Evolutionary conservation across 2,329 filamentous ascomycete genomes (phyloP).

Genomic region (Neoascochyta sp.): DNA sequence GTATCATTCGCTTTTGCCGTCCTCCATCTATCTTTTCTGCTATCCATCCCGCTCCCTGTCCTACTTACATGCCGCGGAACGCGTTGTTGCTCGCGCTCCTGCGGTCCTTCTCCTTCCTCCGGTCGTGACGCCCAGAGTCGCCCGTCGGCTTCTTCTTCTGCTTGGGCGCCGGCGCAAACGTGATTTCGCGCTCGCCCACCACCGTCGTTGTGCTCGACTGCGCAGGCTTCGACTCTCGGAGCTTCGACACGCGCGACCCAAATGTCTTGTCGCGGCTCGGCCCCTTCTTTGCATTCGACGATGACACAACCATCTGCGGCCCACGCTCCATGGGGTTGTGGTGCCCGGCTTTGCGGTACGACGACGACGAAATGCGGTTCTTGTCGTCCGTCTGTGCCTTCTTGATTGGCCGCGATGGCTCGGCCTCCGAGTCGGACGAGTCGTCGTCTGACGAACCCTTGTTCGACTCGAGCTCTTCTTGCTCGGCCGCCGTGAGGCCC

Average conservation of each 20-base stretch:
- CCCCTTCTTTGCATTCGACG: constrained; percentile 39
- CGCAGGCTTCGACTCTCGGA: constrained; percentile 27
- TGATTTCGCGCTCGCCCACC: constrained; percentile 60
- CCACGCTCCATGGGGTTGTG: constrained; percentile 30
- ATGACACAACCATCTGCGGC: constrained; percentile 54
- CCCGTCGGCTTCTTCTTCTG: constrained; percentile 35
- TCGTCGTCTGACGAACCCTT: constrained; percentile 33
- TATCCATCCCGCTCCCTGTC: neutral
- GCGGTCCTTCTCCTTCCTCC: constrained; percentile 52
- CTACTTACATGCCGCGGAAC: constrained; percentile 60
- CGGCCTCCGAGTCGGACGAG: constrained; percentile 29
- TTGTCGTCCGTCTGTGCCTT: constrained; percentile 32
- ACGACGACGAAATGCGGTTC: constrained; percentile 59
- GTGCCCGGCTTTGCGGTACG: constrained; percentile 58
- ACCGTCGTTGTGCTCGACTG: constrained; percentile 27
- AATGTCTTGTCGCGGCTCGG: constrained; percentile 54
- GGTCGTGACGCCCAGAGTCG: constrained; percentile 27
- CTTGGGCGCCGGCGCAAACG: constrained; percentile 64
- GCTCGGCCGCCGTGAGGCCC: constrained; percentile 57
- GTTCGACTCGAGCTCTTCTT: constrained; percentile 52
- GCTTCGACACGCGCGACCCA: constrained; percentile 49
- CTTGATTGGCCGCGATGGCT: constrained; percentile 22
- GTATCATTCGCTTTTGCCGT: neutral
- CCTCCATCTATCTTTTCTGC: neutral
- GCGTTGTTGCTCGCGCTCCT: constrained; percentile 74